These are phyloP conservation scores for Daedaleopsis sinensis DNA, from an alignment of 768 basidiomycete genomes.

Conservation along the genomic window DNA sequence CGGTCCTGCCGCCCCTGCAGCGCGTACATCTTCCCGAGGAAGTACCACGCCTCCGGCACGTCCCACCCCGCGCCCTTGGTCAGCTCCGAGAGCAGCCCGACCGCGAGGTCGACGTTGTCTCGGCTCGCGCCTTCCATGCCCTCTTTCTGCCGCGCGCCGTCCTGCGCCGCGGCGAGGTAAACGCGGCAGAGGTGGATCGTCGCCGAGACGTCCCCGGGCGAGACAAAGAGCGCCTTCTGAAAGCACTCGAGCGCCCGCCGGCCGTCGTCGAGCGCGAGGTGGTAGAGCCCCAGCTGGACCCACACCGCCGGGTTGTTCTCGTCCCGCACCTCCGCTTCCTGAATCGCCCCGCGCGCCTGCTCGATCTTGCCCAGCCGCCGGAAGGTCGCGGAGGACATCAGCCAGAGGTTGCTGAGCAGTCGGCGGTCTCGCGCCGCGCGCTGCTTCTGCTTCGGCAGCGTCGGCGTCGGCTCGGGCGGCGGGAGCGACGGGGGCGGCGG, in stretches of 20 bases:
- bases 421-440: constrained; percentile 57
- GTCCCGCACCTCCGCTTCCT: constrained; percentile 91
- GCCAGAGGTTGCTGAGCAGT: constrained; percentile 86
- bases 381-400: constrained; percentile 94
- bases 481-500: constrained; percentile 51
- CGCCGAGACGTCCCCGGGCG: constrained; percentile 77
- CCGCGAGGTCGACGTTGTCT: constrained; percentile 77
- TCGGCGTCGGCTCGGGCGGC: constrained; percentile 35
- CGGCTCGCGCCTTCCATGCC: constrained; percentile 22
- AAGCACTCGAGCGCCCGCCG: constrained; percentile 74
- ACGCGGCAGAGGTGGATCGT: constrained; percentile 77
- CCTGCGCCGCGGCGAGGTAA: constrained; percentile 54
- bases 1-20: constrained; percentile 70
- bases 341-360: constrained; percentile 87
- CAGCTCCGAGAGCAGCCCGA: constrained; percentile 74
- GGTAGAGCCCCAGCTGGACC: constrained; percentile 88
- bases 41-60: constrained; percentile 94
- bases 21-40: constrained; percentile 80
- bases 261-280: constrained; percentile 57
- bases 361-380: constrained; percentile 87
- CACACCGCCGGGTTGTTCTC: constrained; percentile 88
- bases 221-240: constrained; percentile 87
- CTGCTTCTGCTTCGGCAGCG: constrained; percentile 31
- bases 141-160: constrained; percentile 6
- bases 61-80: constrained; percentile 88